Evolutionary conservation across 1,284 basidiomycete genomes (phyloP), one percentile per base, ranked within the genome.

Genomic region (Ustilago xerochloae): DNA sequence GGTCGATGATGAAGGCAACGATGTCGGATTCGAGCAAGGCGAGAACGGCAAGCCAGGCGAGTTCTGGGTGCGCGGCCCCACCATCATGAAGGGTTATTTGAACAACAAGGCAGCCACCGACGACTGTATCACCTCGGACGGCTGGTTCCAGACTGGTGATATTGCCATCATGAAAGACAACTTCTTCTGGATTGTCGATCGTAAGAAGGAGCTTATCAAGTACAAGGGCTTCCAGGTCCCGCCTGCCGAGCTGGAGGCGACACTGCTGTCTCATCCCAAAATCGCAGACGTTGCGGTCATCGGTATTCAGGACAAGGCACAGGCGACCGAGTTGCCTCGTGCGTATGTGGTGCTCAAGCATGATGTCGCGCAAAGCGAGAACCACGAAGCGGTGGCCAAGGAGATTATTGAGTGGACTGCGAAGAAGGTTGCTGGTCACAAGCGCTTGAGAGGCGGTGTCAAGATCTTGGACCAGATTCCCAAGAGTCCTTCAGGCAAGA

Each of bases 1-100:
- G 15, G 90, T 96, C 18, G 85, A 88, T 32, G 72, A 78, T 0
- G 90, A 87, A 18, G 82, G 81, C 33, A 60, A 75, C 38, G 77
- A 81, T 32, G 77, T 82, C 7, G 70, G 22, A 87, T 85, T 63
- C 54, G 67, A 81, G 4, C 87, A 88, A 68, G 89, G 87, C 16
- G 85, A 87, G 45, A 87, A 87, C 2, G 88, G 72, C 62, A 76
- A 79, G 33, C 76, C 78, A 6, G 78, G 78, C 28, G 76, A 80
- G 46, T 64, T 80, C 43, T 70, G 66, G 63, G 68, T 78, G 4
- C 62, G 65, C 9, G 66, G 65, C 0, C 63, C 63, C 0, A 65
- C 63, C 9, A 58, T 77, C 47, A 77, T 80, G 77, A 69, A 71
- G 53, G 78, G 78, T 16, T 80, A 80, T 50, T 54, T 77, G 49